Percentiles rank a stretch among this genome's conserved stretches.
phyloP scores from a whole-genome alignment of 768 basidiomycete genomes.

The Rhodosporidiobolus odoratus region DNA sequence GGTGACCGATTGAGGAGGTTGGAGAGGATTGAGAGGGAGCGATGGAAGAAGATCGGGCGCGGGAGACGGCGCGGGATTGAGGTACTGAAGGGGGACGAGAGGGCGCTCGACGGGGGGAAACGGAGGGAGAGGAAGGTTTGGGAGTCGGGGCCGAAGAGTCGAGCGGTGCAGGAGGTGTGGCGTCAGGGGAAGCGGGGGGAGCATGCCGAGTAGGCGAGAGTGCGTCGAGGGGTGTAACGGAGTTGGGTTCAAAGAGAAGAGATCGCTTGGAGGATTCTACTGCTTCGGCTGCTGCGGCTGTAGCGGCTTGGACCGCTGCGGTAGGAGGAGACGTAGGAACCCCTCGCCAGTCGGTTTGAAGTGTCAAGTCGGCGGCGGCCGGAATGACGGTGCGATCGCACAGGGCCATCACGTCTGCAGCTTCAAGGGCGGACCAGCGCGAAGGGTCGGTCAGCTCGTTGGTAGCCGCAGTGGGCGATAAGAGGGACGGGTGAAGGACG shows the following conservation, averaged over 20 bases:
- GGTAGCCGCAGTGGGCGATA: slow-evolving; percentile 57
- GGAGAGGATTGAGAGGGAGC: slow-evolving; percentile 4
- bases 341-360: slow-evolving; percentile 49
- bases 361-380: slow-evolving; percentile 51
- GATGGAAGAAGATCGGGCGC: slow-evolving; percentile 2
- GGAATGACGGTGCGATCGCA: slow-evolving; percentile 68
- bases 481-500: slow-evolving; percentile 65
- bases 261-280: neutral
- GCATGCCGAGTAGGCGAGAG: neutral
- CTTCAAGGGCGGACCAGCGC: slow-evolving; percentile 59
- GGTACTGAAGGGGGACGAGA: neutral
- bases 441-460: slow-evolving; percentile 60
- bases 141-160: slow-evolving; percentile 11
- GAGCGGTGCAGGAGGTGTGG: neutral
- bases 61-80: slow-evolving; percentile 12
- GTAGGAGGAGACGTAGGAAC: neutral
- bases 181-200: neutral
- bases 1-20: neutral
- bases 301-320: slow-evolving; percentile 33
- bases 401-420: slow-evolving; percentile 59
- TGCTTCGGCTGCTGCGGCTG: no score
- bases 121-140: neutral
- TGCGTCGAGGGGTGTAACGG: neutral
- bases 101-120: neutral
- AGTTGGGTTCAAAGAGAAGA: no score